These are phyloP conservation scores for Peziza echinospora DNA, from an alignment of 495 filamentous ascomycete species.

Conservation along the genomic window DNA sequence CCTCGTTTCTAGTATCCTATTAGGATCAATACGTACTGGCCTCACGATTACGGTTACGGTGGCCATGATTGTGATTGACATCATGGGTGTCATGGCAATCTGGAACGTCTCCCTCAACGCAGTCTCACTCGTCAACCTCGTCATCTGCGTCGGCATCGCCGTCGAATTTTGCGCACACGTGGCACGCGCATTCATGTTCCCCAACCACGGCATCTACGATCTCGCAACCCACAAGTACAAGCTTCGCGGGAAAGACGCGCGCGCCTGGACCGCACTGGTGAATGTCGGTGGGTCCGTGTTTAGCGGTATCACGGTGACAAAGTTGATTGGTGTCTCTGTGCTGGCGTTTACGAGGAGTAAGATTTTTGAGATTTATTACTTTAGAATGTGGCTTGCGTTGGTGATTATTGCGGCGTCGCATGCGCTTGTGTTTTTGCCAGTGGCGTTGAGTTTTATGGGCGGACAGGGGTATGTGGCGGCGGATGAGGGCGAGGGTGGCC, in stretches of 20 bases:
- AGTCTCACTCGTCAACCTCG: conserved; percentile 84
- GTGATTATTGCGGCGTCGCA: conserved; percentile 76
- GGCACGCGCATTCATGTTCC: conserved; percentile 90
- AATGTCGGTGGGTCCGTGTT: conserved; percentile 90
- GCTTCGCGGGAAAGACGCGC: conserved; percentile 43
- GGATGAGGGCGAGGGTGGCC: conserved; percentile 41
- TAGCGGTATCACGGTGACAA: conserved; percentile 88
- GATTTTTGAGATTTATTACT: conserved; percentile 99
- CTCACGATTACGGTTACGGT: conserved; percentile 66
- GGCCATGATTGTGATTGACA: conserved; percentile 80
- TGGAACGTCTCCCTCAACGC: conserved; percentile 83
- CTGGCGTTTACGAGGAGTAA: conserved; percentile 88
- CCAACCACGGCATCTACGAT: conserved; percentile 14
- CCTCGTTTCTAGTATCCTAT: conserved; percentile 47
- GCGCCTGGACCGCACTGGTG: conserved; percentile 76
- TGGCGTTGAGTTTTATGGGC: conserved; percentile 66
- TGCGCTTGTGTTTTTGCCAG: conserved; percentile 77
- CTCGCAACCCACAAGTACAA: background rate
- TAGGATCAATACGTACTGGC: conserved; percentile 69
- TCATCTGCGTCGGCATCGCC: conserved; percentile 87
- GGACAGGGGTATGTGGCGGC: conserved; percentile 45
- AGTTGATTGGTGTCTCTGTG: conserved; percentile 76
- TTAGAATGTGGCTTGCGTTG: conserved; percentile 81
- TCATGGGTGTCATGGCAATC: conserved; percentile 83
- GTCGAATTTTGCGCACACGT: conserved; percentile 98